Evolutionary conservation across 2,329 filamentous ascomycete genomes (phyloP).

Genomic region (Aspergillus uvarum): DNA sequence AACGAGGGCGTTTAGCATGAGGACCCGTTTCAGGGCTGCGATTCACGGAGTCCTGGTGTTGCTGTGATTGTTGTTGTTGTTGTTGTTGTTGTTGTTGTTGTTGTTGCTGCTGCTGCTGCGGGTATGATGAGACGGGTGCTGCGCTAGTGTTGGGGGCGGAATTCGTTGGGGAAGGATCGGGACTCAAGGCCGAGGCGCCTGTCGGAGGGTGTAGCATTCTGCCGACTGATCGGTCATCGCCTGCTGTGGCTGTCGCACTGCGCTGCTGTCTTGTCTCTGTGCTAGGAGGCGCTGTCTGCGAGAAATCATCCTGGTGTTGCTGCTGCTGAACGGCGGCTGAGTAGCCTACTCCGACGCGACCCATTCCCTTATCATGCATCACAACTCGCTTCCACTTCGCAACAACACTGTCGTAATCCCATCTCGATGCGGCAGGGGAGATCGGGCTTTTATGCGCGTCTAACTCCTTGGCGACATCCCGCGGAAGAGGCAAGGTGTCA

Average conservation of each 20-base stretch:
- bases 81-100: slow-evolving; percentile 29
- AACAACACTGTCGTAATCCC: slow-evolving; percentile 51
- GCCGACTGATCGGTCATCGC: slow-evolving; percentile 14
- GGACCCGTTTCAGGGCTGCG: slow-evolving; percentile 21
- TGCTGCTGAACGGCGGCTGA: slow-evolving; percentile 15
- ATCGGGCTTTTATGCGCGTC: slow-evolving; percentile 37
- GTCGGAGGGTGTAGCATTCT: slow-evolving; percentile 17
- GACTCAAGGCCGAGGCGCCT: slow-evolving; percentile 22
- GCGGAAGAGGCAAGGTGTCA: slow-evolving; percentile 42
- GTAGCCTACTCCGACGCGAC: slow-evolving; percentile 36
- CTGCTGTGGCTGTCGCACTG: neutral
- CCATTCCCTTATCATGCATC: slow-evolving; percentile 47
- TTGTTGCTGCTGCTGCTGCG: slow-evolving; percentile 33
- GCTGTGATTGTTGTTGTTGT: slow-evolving; percentile 35
- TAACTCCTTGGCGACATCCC: slow-evolving; percentile 40
- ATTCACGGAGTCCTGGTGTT: slow-evolving; percentile 28
- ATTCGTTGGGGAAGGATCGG: slow-evolving; percentile 25
- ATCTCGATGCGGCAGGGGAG: slow-evolving; percentile 37
- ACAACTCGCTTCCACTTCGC: slow-evolving; percentile 51
- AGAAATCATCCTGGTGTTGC: slow-evolving; percentile 16
- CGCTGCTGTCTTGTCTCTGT: slow-evolving; percentile 11
- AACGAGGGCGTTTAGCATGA: slow-evolving; percentile 36
- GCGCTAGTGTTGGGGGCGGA: slow-evolving; percentile 9
- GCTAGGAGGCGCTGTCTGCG: neutral
- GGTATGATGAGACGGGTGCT: slow-evolving; percentile 21